Evolutionary conservation across 495 filamentous ascomycete species (phyloP).

Genomic region (Staphylotrichum longicolle): DNA sequence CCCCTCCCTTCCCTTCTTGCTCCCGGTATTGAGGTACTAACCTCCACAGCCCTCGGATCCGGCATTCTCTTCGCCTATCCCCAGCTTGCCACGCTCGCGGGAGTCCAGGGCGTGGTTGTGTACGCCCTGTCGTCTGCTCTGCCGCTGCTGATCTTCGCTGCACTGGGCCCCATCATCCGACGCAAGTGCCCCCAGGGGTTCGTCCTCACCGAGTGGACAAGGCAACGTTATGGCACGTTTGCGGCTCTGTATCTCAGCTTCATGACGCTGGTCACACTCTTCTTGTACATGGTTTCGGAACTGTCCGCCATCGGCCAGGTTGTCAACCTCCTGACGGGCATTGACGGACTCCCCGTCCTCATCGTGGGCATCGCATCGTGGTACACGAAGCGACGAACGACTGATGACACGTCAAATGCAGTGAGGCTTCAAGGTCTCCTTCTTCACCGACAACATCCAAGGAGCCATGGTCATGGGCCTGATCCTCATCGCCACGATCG

Average conservation of each 20-base stretch:
- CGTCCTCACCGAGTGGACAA: conserved; percentile 75
- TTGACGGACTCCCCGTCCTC: conserved; percentile 68
- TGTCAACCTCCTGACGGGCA: conserved; percentile 64
- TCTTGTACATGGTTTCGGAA: conserved; percentile 79
- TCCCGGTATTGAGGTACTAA: conserved; percentile 29
- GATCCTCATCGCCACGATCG: conserved; percentile 66
- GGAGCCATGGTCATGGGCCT: conserved; percentile 68
- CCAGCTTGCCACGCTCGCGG: conserved; percentile 73
- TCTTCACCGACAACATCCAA: conserved; percentile 75
- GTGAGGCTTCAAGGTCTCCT: conserved; percentile 76
- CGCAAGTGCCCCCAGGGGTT: conserved; percentile 73
- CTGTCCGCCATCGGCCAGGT: conserved; percentile 73
- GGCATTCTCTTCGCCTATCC: conserved; percentile 76
- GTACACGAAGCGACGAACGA: no score
- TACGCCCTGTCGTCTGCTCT: conserved; percentile 67
- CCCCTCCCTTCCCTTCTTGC: conserved; percentile 27
- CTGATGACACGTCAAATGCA: conserved; percentile 34
- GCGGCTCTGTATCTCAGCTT: conserved; percentile 67
- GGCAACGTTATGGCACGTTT: conserved; percentile 64
- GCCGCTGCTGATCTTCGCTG: conserved; percentile 65
- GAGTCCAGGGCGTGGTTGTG: conserved; percentile 68
- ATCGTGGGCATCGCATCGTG: no score
- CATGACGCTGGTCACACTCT: conserved; percentile 71
- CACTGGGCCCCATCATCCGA: conserved; percentile 68
- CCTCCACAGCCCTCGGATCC: conserved; percentile 65